Percentiles rank a stretch among this genome's conserved stretches.
Conservation (phyloP, 202 grass and related monocot genomes). For the Saccharum hybrid region DNA sequence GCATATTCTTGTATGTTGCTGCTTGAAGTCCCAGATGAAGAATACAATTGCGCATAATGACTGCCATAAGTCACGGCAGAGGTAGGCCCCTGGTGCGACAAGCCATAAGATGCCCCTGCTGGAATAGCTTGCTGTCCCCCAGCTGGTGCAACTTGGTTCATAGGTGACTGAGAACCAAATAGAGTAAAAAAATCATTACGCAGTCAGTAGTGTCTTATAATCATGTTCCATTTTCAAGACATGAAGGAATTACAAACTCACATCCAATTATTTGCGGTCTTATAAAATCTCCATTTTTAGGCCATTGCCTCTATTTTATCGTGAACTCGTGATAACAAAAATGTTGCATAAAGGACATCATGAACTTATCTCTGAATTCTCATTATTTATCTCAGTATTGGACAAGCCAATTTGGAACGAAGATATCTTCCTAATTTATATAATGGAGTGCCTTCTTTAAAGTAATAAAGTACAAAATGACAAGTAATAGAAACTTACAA, state of each 20-base stretch:
- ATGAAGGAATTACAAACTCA: neutral
- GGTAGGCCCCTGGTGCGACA: constrained; percentile 63
- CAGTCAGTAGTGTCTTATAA: neutral
- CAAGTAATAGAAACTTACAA: constrained; percentile 58
- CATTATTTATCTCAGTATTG: constrained; percentile 9
- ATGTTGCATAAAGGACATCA: constrained; percentile 20
- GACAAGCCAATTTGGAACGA: constrained; percentile 11
- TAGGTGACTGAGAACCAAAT: constrained; percentile 62
- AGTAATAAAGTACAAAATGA: constrained; percentile 41
- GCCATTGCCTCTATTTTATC: neutral
- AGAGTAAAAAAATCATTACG: constrained; percentile 27
- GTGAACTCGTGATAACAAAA: constrained; percentile 8
- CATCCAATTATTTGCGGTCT: neutral
- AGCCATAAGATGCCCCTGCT: constrained; percentile 65
- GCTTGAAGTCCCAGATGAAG: constrained; percentile 58
- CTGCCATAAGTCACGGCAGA: constrained; percentile 52
- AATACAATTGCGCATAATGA: constrained; percentile 53
- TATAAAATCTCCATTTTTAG: constrained; percentile 21
- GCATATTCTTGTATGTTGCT: constrained; percentile 54
- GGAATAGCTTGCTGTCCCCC: constrained; percentile 76
- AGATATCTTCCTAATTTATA: constrained; percentile 3
- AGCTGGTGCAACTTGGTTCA: constrained; percentile 65
- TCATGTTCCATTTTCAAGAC: constrained; percentile 19
- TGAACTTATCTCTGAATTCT: constrained; percentile 3
- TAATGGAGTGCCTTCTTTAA: neutral